phyloP scores from a whole-genome alignment of 2,329 filamentous ascomycete genomes.

The Fusarium mangiferae region DNA sequence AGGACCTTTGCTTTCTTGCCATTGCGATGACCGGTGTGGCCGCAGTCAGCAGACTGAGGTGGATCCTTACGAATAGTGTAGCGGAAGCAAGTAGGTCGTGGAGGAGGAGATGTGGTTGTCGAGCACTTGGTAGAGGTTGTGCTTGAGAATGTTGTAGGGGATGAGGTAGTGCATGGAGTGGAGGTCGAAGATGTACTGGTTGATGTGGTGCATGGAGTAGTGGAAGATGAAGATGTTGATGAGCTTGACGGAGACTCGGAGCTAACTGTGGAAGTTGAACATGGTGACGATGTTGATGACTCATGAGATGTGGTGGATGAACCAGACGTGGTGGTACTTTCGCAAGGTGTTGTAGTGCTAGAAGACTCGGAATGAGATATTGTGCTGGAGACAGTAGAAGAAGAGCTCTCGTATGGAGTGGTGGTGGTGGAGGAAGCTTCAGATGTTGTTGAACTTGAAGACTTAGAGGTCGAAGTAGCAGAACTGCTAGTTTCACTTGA shows the following conservation, averaged over 20 bases:
- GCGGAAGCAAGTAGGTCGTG: constrained; percentile 27
- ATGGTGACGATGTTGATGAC: not conserved
- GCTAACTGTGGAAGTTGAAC: not conserved
- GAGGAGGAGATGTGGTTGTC: not conserved
- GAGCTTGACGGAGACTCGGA: not conserved
- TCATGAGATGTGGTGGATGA: not conserved
- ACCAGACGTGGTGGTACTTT: not conserved
- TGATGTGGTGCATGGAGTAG: not conserved
- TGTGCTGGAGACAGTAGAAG: not conserved
- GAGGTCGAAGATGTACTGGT: not conserved
- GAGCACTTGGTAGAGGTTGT: not conserved
- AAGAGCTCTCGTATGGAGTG: not conserved
- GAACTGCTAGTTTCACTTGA: not conserved
- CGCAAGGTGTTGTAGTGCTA: not conserved
- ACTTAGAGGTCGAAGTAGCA: not conserved
- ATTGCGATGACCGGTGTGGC: constrained; percentile 7
- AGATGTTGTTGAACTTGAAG: not conserved
- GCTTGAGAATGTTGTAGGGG: not conserved
- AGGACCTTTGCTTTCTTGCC: constrained; percentile 22
- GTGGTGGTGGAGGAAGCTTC: not conserved
- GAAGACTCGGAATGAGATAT: not conserved
- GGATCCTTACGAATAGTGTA: constrained; percentile 23
- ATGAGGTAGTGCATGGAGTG: not conserved
- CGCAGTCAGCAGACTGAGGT: constrained; percentile 6
- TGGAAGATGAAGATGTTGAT: not conserved